Evolutionary conservation across 495 filamentous ascomycete species (phyloP).

Genomic region (Jackrogersella multiformis): DNA sequence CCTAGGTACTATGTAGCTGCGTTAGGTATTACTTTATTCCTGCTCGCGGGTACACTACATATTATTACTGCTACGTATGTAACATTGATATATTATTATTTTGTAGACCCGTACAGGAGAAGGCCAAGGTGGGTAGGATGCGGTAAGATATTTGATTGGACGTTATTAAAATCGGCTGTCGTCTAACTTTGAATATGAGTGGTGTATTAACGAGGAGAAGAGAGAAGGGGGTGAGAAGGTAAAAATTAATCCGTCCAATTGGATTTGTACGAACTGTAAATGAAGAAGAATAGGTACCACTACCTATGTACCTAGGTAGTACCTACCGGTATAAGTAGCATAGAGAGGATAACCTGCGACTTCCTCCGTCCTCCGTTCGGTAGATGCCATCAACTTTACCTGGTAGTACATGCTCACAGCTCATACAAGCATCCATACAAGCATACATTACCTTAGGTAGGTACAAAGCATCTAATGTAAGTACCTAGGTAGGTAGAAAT

Average conservation of each 20-base stretch:
- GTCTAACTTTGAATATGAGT: conserved; percentile 16
- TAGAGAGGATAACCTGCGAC: no score
- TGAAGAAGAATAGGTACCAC: neutral
- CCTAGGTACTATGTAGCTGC: no score
- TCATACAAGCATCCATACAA: no score
- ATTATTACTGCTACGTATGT: no score
- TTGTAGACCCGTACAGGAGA: conserved; percentile 11
- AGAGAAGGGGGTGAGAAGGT: conserved; percentile 12
- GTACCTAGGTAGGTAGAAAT: neutral
- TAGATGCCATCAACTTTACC: conserved; percentile 1
- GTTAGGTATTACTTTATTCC: conserved; percentile 5
- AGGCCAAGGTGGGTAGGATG: neutral
- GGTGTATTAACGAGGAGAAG: conserved; percentile 2
- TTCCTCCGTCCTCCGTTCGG: conserved; percentile 5
- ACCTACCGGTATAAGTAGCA: no score
- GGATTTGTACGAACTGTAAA: neutral
- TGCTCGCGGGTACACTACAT: neutral
- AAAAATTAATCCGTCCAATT: conserved; percentile 13
- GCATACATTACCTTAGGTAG: conserved; percentile 9
- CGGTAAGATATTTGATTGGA: conserved; percentile 3
- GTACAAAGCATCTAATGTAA: no score
- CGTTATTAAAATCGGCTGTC: conserved; percentile 14
- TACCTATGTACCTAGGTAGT: no score
- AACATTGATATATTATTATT: no score
- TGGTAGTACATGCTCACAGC: no score